phyloP scores from a whole-genome alignment of 805 yeast genomes.

The Schwanniomyces occidentalis region DNA sequence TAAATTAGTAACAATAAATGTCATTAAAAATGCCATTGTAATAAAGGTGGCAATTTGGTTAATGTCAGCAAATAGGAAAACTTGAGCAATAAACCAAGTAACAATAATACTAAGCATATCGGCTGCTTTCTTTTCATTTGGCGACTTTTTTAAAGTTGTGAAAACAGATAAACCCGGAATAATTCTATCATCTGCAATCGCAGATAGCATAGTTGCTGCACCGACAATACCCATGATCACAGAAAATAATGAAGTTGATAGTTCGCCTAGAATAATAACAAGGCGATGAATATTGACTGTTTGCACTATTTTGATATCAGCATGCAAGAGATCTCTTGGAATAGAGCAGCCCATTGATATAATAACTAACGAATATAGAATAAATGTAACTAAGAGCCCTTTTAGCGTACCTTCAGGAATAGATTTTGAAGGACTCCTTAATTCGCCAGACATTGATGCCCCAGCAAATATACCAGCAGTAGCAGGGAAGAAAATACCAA shows the following conservation, averaged over 20 bases:
- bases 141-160: constrained; percentile 39
- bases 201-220: constrained; percentile 87
- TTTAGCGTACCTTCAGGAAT: constrained; percentile 93
- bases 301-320: constrained; percentile 84
- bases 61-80: constrained; percentile 84
- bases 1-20: constrained; percentile 88
- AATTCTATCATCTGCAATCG: constrained; percentile 84
- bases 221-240: constrained; percentile 96
- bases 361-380: constrained; percentile 77
- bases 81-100: constrained; percentile 82
- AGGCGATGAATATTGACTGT: constrained; percentile 69
- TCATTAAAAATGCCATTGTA: constrained; percentile 96
- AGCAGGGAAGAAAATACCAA: constrained; percentile 97
- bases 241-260: constrained; percentile 87
- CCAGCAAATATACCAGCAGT: constrained; percentile 99
- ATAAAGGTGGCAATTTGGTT: constrained; percentile 93
- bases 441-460: constrained; percentile 97
- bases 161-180: constrained; percentile 76
- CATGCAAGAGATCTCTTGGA: constrained; percentile 74
- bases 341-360: constrained; percentile 75
- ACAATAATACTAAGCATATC: constrained; percentile 66
- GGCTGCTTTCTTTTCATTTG: constrained; percentile 45
- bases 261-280: constrained; percentile 81
- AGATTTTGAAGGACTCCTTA: constrained; percentile 78
- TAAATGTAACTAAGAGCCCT: constrained; percentile 78